These are phyloP conservation scores for Echinochloa phyllopogon DNA, from an alignment of 176 grass and related monocot species.

Conservation along the genomic window DNA sequence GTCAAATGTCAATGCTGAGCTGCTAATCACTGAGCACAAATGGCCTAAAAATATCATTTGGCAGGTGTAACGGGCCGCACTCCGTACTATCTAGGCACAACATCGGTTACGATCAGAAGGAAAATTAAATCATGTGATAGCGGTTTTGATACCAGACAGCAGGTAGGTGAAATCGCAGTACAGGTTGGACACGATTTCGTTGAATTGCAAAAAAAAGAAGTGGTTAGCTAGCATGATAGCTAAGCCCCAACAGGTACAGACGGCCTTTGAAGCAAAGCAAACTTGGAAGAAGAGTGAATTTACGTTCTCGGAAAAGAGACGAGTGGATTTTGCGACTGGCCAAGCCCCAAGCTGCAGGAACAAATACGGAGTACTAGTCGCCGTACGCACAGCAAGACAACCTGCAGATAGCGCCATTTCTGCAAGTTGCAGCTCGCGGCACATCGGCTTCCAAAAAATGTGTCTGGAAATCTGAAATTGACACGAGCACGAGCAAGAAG, in stretches of 20 bases:
- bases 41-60: background rate
- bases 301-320: no score
- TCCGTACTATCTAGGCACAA: background rate
- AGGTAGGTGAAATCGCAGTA: background rate
- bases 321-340: background rate
- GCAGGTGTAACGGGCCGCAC: background rate
- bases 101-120: background rate
- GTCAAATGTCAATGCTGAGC: background rate
- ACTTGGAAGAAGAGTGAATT: background rate
- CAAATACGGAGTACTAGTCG: background rate
- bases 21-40: background rate
- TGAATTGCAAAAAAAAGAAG: background rate
- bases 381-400: background rate
- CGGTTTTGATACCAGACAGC: background rate
- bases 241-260: background rate
- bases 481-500: background rate
- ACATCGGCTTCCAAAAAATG: constrained; percentile 1
- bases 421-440: background rate
- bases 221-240: constrained; percentile 14
- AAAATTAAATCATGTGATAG: background rate
- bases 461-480: background rate
- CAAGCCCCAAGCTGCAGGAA: background rate
- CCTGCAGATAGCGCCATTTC: background rate
- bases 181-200: background rate
- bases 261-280: constrained; percentile 17